Base-by-base conservation (phyloP, 2,329 filamentous ascomycete genomes). In the Talaromyces sp. region DNA sequence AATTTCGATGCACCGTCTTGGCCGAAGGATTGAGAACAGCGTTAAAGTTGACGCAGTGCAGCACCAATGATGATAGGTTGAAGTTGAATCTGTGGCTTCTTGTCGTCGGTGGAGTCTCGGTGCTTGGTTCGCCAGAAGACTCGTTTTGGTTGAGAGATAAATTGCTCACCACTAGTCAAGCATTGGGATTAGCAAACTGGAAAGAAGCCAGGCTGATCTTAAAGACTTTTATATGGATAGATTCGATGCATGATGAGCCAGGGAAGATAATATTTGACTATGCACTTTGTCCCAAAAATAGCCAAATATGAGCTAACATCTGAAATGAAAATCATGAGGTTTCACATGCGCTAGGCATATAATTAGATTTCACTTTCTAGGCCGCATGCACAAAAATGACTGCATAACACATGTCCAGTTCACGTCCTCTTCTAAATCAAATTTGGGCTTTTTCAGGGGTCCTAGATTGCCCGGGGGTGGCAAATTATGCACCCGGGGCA, bases 141-240 rank as follows among this genome's bases (percentile, higher is more conserved):
- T 54, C 17, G 10, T 30, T 22, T 44, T 60, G 52, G 58, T 10
- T 55, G 27, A 30, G 22, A 7, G n/a, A 15, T 22, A 47, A 36
- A 22, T 8, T 47, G 19, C 25, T 10, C 15, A 39, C 44, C 4
- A 55, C 9, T 25, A 60, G 28, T 17, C 39, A 22, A 36, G 17
- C 32, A 11, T 55, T 59, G 51, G 32, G 42, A 42, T 28, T 55
- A 27, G 1, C n/a, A 22, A 55, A 1, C 27, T 55, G 58, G 58
- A 10, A 30, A 47, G 36, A 22, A 19, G 19, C 30, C 19, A 60
- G 39, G n/a, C 6, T 33, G 52, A 19, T 44, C 2, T 22, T 60
- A n/a, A 55, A 60, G n/a, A 30, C 17, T 17, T 60, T 60, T 7
- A 19, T 60, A 49, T 60, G 52, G 58, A 39, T 51, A 17, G 52